Base-by-base conservation (phyloP, 2,329 filamentous ascomycete genomes). In the Elsinoe ampelina region DNA sequence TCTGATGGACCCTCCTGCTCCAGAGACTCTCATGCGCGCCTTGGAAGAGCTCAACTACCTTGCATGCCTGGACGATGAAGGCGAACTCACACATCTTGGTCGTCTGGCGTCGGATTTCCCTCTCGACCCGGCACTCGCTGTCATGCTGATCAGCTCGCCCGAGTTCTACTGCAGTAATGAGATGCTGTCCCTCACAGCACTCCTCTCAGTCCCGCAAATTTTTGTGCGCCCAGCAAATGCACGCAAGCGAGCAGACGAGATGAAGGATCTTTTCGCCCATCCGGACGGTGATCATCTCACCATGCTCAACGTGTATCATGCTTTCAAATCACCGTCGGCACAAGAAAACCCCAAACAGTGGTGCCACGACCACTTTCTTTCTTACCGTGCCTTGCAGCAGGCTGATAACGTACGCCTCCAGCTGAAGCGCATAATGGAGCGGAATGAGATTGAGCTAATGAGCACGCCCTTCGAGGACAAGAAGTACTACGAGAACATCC, bases 111-210 rank as follows among this genome's bases (percentile, higher is more conserved):
- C 93, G 3, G 90, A 95, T 63, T 98, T 97, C 67, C 93, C 93
- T 35, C 81, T 98, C 19, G 95, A 98, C 70, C 93, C 93, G 1
- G 84, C 90, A 0, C 77, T 98, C 34, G 93, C 93, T 0, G 95
- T 98, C 61, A 97, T 98, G 93, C 80, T 98, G 58, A 96, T 98
- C 70, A 91, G 87, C 10, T 95, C 91, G 6, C 92, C 93, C 10
- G 93, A 98, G 68, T 98, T 98, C 73, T 95, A 93, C 75, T 98
- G 93, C 78, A 95, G 91, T 45, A 97, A 97, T 72, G 93, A 98
- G 76, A 93, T 98, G 39, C 80, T 98, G 12, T 97, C 93, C 41
- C 87, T 98, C 65, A 95, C 91, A 1, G 87, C 93, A 1, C 81
- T 98, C 10, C 82, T 98, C 17, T 97, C 92, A 0, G 93, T 97